A percentile compares a stretch with the other conserved stretches of the same genome.
These are phyloP conservation scores for Citrullus amarus DNA, from an alignment of 306 rosid genomes.

Conservation along the genomic window DNA sequence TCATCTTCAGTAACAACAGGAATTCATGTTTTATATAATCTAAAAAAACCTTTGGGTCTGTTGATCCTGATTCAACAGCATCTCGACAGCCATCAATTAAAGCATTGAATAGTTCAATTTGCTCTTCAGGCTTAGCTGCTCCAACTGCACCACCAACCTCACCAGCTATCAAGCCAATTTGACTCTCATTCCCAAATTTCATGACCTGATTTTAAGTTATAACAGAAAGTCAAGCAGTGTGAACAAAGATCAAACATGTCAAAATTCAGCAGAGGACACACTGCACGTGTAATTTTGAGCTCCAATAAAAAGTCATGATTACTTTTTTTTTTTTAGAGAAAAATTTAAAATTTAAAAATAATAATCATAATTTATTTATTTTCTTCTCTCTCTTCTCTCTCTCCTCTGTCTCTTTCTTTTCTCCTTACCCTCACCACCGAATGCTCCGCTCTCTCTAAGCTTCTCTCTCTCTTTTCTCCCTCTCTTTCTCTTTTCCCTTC, in stretches of 20 bases:
- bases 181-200: slow-evolving; percentile 92
- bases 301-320: too few relatives aligned
- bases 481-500: too few relatives aligned
- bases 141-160: slow-evolving; percentile 84
- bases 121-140: slow-evolving; percentile 54
- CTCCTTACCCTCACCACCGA: too few relatives aligned
- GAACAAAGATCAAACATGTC: slow-evolving; percentile 5
- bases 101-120: slow-evolving; percentile 68
- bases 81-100: slow-evolving; percentile 82
- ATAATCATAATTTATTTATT: too few relatives aligned
- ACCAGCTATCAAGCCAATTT: slow-evolving; percentile 53
- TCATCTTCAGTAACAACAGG: not conserved
- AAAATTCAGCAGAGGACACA: not conserved
- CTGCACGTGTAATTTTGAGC: too few relatives aligned
- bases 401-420: too few relatives aligned
- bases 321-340: too few relatives aligned
- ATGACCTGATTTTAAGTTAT: slow-evolving; percentile 43
- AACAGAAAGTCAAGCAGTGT: not conserved
- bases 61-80: slow-evolving; percentile 61
- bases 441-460: too few relatives aligned
- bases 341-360: too few relatives aligned
- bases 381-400: too few relatives aligned
- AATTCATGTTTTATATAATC: not conserved
- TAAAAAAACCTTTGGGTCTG: slow-evolving; percentile 73
- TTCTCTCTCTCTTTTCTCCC: too few relatives aligned